Evolutionary conservation across 371 early-diverging fungal genomes (phyloP), one percentile per base, ranked within the genome.

Genomic region (Mucor indicus): DNA sequence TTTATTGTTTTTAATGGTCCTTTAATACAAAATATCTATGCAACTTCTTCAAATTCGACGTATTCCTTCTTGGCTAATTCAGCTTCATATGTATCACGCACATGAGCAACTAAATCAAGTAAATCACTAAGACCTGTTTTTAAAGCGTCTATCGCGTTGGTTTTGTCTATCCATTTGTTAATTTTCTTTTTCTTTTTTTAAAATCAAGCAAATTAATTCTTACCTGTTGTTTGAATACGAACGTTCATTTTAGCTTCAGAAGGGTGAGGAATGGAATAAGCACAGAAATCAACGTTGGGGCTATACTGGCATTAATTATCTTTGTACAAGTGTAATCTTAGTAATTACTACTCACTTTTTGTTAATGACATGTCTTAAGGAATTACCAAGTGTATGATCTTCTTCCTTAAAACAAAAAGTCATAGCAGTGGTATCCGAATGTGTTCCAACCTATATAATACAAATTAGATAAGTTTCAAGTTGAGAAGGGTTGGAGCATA

Each of bases 181-280:
- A 6, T 42, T 30, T 8, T 4, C 1, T 20, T 16, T 24, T 16
- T 20, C 13, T 7, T 27, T 30, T 30, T 20, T 16, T 30, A 1
- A 8, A 19, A 22, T 39, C 16, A 24, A 42, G 22, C 3, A n/a
- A n/a, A n/a, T n/a, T n/a, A n/a, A n/a, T 15, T 10, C 35, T 64
- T 72, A 77, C 84, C 76, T 39, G 89, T 80, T 8, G 94, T 98
- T 69, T 99, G 99, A 45, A 99, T 90, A 38, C 98, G 90, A 42
- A 99, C 47, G 60, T 98, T 84, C 52, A 94, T 85, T 60, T 90
- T 89, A 51, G 85, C 84, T 69, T 98, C 99, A 24, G 98, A 95
- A 32, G 99, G 99, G 69, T 99, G 99, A n/a, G 99, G 99, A 47
- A 99, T 90, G 20, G 98, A 91, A 76, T 99, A 99, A 37, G 98